Evolutionary conservation across 371 early-diverging fungal species (phyloP).

Genomic region (Mucor piriformis): DNA sequence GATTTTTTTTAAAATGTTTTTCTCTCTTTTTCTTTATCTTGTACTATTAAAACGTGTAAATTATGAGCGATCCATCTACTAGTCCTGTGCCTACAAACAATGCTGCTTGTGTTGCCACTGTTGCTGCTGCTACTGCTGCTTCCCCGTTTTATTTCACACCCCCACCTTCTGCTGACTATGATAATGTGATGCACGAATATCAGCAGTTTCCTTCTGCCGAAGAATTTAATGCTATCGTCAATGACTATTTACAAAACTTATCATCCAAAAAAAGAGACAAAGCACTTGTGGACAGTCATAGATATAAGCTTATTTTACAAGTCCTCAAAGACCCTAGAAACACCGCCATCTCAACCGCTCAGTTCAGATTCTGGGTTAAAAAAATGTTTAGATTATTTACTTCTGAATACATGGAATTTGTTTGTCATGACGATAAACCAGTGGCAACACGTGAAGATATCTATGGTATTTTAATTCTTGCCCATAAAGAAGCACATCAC

Average conservation of each 20-base stretch:
- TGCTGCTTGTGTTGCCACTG: constrained; percentile 9
- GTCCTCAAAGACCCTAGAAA: constrained; percentile 63
- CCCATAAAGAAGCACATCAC: constrained; percentile 65
- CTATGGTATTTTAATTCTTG: constrained; percentile 54
- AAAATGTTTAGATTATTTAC: constrained; percentile 61
- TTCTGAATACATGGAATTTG: constrained; percentile 36
- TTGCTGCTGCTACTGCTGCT: constrained; percentile 4
- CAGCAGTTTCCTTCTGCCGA: constrained; percentile 41
- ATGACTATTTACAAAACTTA: constrained; percentile 58
- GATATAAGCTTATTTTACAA: constrained; percentile 58
- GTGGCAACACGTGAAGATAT: constrained; percentile 65
- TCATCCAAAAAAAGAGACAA: constrained; percentile 67
- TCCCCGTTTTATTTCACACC: neutral
- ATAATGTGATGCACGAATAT: constrained; percentile 22
- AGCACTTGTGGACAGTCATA: constrained; percentile 55
- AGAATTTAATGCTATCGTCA: constrained; percentile 46
- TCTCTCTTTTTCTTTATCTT: constrained; percentile 7
- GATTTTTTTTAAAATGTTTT: neutral
- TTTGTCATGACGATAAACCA: constrained; percentile 61
- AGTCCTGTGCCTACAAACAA: neutral
- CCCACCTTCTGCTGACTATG: neutral
- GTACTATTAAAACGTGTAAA: neutral
- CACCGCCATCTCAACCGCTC: constrained; percentile 66
- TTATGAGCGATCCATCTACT: neutral
- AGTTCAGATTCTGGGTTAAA: constrained; percentile 70